Base-by-base conservation (phyloP, 192 early-diverging fungal genomes). In the Backusella liffmaniae region DNA sequence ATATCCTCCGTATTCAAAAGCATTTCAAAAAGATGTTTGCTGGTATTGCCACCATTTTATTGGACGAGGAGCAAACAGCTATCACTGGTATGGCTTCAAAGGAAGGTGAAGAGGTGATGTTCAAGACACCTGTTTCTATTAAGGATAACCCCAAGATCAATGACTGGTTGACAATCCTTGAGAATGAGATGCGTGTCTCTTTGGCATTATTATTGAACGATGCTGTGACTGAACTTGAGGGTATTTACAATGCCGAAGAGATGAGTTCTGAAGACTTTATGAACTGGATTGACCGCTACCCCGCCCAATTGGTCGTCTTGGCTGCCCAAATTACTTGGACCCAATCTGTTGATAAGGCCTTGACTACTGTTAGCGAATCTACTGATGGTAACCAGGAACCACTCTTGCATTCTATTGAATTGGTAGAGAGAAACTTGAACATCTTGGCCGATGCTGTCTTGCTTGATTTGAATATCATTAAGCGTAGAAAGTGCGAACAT, bases 11-110 rank as follows among this genome's bases (percentile, higher is more conserved):
- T 44, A 97, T 99, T 75, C 96, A 99, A 79, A 98, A 98, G 79
- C 98, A 99, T 81, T 92, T 99, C 84, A 96, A 96, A 81, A 99
- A 99, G 87, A 99, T 99, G 97, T 99, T 99, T 92, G 96, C 97
- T 12, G 98, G 97, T 49, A 91, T 99, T 66, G 86, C 92, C 10
- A 91, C 88, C 49, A 90, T 99, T 37, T 76, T 94, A n/a, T 84
- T 98, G 30, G 88, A 86, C 37, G 98, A 98, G 23, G 96, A 98
- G 71, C 80, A 84, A 12, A 79, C 88, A 3, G 67, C 80, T 8
- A 94, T 99, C 34, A 46, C 84, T 3, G 97, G 97, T 44, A 91
- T 99, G 86, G 85, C 90, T 5, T 99, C 97, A 29, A 90, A 90
- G 53, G 98, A 99, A 83, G 97, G 96, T 62, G 98, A 99, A 85